phyloP scores from a whole-genome alignment of 495 filamentous ascomycete genomes.

The Penicillium cataractarum region DNA sequence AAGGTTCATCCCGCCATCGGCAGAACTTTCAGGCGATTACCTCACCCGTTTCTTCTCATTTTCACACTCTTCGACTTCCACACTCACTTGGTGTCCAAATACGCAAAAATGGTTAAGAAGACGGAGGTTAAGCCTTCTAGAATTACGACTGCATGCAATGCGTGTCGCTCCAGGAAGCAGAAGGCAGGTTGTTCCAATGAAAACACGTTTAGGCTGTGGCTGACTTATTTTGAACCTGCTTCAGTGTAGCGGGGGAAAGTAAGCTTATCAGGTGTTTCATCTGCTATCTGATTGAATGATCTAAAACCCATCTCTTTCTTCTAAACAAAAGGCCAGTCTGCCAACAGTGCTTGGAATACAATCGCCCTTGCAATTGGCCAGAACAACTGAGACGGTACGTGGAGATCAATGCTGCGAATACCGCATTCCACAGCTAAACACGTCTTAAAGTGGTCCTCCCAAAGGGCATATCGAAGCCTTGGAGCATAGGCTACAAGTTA shows the following conservation, averaged over 20 bases:
- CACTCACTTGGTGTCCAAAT: neutral
- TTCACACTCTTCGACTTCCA: neutral
- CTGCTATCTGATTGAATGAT: neutral
- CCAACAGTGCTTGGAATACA: conserved; percentile 40
- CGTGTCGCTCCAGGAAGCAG: conserved; percentile 44
- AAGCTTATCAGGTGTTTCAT: conserved; percentile 4
- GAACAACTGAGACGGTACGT: conserved; percentile 43
- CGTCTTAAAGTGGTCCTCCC: conserved; percentile 35
- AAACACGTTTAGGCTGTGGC: neutral
- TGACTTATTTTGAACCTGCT: conserved; percentile 2
- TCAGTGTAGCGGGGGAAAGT: conserved; percentile 46
- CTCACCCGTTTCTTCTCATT: conserved; percentile 11
- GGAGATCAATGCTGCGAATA: neutral
- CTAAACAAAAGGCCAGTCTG: conserved; percentile 36
- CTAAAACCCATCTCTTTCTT: neutral
- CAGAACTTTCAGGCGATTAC: conserved; percentile 34
- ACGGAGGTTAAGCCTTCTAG: conserved; percentile 31
- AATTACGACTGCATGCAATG: conserved; percentile 43
- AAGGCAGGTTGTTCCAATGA: conserved; percentile 29
- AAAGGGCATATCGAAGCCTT: conserved; percentile 47
- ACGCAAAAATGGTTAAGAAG: conserved; percentile 12
- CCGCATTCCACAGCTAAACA: neutral
- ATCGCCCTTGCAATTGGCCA: conserved; percentile 44
- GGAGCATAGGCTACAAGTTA: conserved; percentile 44
- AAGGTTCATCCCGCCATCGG: conserved; percentile 21